Conservation (phyloP, 257 asterid genomes). For the Solanum chilense region DNA sequence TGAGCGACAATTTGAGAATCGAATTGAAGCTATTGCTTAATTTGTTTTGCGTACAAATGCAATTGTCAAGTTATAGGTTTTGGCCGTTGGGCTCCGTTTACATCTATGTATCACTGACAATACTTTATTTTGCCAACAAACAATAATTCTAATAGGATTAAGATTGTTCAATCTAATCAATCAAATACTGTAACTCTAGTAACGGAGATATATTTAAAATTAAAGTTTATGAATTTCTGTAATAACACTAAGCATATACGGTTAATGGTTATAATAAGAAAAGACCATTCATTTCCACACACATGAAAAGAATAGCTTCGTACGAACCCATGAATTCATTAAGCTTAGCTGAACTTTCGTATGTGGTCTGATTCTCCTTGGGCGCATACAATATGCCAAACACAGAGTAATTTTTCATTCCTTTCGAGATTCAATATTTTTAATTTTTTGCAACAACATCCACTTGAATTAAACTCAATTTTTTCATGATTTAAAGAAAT, state of each 20-base stretch:
- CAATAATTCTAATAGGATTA: not conserved
- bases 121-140: not conserved
- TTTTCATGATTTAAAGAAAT: too few species aligned
- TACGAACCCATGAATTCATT: not conserved
- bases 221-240: not conserved
- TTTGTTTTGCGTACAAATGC: not conserved
- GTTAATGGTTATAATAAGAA: not conserved
- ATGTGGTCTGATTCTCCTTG: not conserved
- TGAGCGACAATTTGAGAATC: not conserved
- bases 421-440: not conserved
- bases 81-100: not conserved
- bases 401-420: not conserved
- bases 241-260: not conserved
- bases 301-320: not conserved
- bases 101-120: not conserved
- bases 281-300: not conserved
- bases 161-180: too few species aligned
- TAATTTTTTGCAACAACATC: not conserved
- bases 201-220: not conserved
- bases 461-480: not conserved
- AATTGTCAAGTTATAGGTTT: not conserved
- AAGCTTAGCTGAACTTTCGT: not conserved
- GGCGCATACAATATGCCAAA: not conserved
- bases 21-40: not conserved
- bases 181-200: too few species aligned